Base-by-base conservation (phyloP, 805 yeast genomes). In the Barnettozyma populi region DNA sequence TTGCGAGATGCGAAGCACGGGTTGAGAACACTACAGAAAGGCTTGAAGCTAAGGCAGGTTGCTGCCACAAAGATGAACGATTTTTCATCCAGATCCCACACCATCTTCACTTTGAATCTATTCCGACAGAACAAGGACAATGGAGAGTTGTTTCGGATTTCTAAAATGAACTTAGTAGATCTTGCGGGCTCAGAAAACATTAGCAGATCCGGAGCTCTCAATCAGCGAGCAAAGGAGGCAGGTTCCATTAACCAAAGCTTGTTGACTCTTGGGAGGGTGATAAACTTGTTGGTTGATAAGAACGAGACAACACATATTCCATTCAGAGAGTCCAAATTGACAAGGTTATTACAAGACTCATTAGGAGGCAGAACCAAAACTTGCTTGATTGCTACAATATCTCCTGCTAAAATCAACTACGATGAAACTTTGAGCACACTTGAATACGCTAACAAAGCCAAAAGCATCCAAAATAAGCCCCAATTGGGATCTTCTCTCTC, bases 171-270 rank as follows among this genome's bases (percentile, higher is more conserved):
- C 62, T 70, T 90, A 20, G 98, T 92, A 6, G 98, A 92, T 68
- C 72, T 92, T 53, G 99, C 98, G 0, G 98, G 99, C 0, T 86
- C 96, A 5, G 99, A 92, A 63, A 90, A 90, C 62, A 84, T 92
- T 46, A 79, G 76, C 56, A 72, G 89, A 57, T 86, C 96, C 0
- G 99, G 99, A 3, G 96, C 97, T 0, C 73, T 79, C 21, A 82
- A 86, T 55, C 84, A 80, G 61, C 74, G 96, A 39, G 97, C 96
- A 0, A 82, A 89, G 55, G 99, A 92, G 61, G 96, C 97, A 0
- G 97, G 97, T 0, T 80, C 88, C 18, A 90, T 90, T 44, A 92
- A 92, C 65, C 96, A 89, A 64, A 84, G 95, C 64, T 70, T 92
- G 45, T 68, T 92, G 34, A 84, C 97, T 0, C 72, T 92, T 38